These are phyloP conservation scores for Pseudopithomyces chartarum DNA, from an alignment of 2,329 filamentous ascomycete genomes.

Conservation along the genomic window DNA sequence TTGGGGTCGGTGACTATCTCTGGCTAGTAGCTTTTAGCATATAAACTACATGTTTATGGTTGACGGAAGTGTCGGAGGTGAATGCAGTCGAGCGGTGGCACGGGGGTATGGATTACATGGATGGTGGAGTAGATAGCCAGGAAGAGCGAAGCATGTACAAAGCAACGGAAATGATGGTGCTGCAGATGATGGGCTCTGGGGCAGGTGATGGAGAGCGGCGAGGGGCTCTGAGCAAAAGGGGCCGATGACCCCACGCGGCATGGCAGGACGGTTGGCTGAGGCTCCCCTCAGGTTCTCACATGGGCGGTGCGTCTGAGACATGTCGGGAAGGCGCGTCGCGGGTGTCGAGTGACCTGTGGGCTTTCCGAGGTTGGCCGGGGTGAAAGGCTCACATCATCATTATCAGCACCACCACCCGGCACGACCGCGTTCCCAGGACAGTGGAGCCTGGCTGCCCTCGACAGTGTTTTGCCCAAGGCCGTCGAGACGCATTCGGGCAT, in stretches of 20 bases:
- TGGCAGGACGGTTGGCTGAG: not conserved
- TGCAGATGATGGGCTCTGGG: constrained; percentile 5
- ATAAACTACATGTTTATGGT: not conserved
- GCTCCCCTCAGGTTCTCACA: not conserved
- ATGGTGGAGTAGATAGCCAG: not conserved
- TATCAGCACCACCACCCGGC: not conserved
- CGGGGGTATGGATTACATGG: constrained; percentile 1
- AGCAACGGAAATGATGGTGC: not conserved
- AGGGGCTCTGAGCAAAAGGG: not conserved
- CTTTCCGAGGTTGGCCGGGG: not conserved
- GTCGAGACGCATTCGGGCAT: not conserved
- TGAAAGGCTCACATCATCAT: not conserved
- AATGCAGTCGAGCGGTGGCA: constrained; percentile 1
- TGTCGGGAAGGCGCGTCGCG: constrained; percentile 1
- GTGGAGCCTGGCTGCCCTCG: not conserved
- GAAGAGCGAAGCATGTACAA: not conserved
- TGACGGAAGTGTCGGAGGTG: constrained; percentile 5
- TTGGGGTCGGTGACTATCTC: not conserved
- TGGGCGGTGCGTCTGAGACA: constrained; percentile 1
- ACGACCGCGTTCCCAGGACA: not conserved
- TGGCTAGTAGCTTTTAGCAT: not conserved
- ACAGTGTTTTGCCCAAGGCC: not conserved
- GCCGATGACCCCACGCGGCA: constrained; percentile 2
- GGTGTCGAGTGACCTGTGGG: not conserved
- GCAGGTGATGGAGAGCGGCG: not conserved